These are phyloP conservation scores for Venturia effusa DNA, from an alignment of 2,329 filamentous ascomycete species.

Conservation along the genomic window DNA sequence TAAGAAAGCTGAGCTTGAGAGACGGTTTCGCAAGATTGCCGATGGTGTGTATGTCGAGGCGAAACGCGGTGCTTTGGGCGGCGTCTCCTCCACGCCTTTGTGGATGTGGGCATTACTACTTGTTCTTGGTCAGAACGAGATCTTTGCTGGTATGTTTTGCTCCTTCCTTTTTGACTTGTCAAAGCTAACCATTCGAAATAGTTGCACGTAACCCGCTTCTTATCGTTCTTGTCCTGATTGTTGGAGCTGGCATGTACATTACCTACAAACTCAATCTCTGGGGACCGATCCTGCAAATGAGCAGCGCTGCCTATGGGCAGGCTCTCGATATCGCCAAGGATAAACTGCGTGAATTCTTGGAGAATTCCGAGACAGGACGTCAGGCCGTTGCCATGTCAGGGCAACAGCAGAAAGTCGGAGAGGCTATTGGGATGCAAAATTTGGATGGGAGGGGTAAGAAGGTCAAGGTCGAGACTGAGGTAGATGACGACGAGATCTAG, in stretches of 20 bases:
- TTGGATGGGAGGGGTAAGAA: constrained; percentile 31
- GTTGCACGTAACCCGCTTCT: constrained; percentile 90
- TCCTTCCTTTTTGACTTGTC: constrained; percentile 13
- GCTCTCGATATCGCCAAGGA: constrained; percentile 87
- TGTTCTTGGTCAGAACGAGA: constrained; percentile 97
- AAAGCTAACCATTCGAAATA: constrained; percentile 27
- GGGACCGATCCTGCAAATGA: constrained; percentile 92
- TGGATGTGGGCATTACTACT: constrained; percentile 90
- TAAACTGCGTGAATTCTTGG: constrained; percentile 79
- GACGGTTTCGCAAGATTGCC: constrained; percentile 95
- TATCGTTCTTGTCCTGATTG: constrained; percentile 76
- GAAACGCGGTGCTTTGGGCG: constrained; percentile 91
- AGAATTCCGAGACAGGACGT: constrained; percentile 72
- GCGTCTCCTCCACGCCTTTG: constrained; percentile 83
- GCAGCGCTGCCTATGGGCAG: constrained; percentile 76
- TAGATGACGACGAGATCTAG: constrained; percentile 25
- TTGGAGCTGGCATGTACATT: constrained; percentile 68
- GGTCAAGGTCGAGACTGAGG: constrained; percentile 15
- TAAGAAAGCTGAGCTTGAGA: constrained; percentile 82
- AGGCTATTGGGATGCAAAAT: constrained; percentile 26
- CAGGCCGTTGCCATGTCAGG: constrained; percentile 64
- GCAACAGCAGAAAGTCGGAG: constrained; percentile 11
- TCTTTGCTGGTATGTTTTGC: constrained; percentile 68
- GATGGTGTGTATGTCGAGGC: constrained; percentile 97
- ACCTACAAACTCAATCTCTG: constrained; percentile 92